Percentiles rank a stretch among this genome's conserved stretches.
These are phyloP conservation scores for Plasmodium fragile DNA, from an alignment of 169 alveolate genomes.

Conservation along the genomic window DNA sequence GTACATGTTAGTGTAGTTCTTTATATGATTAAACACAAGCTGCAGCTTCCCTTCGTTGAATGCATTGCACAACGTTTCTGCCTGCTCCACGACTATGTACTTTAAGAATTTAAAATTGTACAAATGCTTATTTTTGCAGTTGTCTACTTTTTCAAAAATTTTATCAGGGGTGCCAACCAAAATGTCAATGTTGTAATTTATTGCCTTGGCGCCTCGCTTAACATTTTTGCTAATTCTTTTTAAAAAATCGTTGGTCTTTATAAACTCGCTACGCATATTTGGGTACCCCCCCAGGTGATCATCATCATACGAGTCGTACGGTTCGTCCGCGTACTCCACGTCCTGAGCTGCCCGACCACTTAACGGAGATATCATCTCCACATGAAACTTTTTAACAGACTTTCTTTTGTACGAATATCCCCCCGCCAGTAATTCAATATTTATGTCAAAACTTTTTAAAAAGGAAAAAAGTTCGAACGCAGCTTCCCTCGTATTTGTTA, in stretches of 20 bases:
- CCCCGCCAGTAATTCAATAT: conserved; percentile 61
- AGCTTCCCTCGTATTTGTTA: conserved; percentile 77
- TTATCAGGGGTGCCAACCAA: conserved; percentile 75
- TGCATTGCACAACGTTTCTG: conserved; percentile 63
- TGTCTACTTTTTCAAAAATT: conserved; percentile 73
- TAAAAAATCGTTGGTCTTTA: conserved; percentile 3
- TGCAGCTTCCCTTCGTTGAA: conserved; percentile 69
- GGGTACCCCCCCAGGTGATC: neutral
- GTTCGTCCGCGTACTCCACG: neutral
- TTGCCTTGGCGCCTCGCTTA: neutral
- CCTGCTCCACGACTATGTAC: conserved; percentile 55
- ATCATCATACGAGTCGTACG: neutral
- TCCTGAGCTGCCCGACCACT: neutral
- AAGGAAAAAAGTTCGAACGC: conserved; percentile 70
- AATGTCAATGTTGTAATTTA: conserved; percentile 64
- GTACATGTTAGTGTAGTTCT: conserved; percentile 73
- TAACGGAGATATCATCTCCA: neutral
- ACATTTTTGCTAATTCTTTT: conserved; percentile 17
- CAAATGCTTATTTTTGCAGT: conserved; percentile 69
- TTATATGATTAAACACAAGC: conserved; percentile 51
- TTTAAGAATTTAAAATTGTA: conserved; percentile 75
- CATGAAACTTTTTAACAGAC: conserved; percentile 46
- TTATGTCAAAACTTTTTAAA: conserved; percentile 68
- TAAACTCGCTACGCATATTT: neutral
- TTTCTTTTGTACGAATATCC: conserved; percentile 67